A percentile compares a stretch with the other conserved stretches of the same genome.
Evolutionary conservation across 495 filamentous ascomycete species (phyloP).

Genomic region (Penicillium waksmanii): DNA sequence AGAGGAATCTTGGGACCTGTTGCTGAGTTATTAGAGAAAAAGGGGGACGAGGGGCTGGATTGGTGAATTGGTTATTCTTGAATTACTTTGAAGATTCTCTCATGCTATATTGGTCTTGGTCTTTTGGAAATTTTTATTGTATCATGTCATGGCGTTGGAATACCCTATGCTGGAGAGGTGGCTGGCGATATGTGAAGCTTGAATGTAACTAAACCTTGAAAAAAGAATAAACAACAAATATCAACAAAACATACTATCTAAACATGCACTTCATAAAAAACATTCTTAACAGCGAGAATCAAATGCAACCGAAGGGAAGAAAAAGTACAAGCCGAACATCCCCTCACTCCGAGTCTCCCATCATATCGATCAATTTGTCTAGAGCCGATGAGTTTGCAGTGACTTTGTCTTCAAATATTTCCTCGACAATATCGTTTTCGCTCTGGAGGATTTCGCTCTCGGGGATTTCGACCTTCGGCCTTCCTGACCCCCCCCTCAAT

Average conservation of each 20-base stretch:
- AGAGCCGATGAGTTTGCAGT: neutral
- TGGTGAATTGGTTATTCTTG: slow-evolving; percentile 38
- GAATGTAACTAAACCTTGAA: too few relatives aligned
- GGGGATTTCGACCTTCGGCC: neutral
- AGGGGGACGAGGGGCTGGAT: slow-evolving; percentile 41
- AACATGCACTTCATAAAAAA: too few relatives aligned
- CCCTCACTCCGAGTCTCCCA: neutral
- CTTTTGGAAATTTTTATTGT: neutral
- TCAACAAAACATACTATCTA: too few relatives aligned
- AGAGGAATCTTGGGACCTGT: slow-evolving; percentile 59
- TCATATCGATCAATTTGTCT: neutral
- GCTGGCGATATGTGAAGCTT: too few relatives aligned
- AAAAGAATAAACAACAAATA: too few relatives aligned
- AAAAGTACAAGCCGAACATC: neutral
- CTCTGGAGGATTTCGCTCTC: too few relatives aligned
- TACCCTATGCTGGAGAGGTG: slow-evolving; percentile 6
- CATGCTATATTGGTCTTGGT: neutral
- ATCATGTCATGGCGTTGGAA: slow-evolving; percentile 7
- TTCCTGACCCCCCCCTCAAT: neutral
- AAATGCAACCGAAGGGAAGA: too few relatives aligned
- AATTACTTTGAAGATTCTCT: neutral
- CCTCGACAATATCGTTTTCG: neutral
- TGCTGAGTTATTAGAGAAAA: slow-evolving; percentile 56
- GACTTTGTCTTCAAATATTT: neutral
- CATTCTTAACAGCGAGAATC: too few relatives aligned